A percentile compares a stretch with the other conserved stretches of the same genome.
These are phyloP conservation scores for Platanthera guangdongensis DNA, from an alignment of 106 monocot species.

Conservation along the genomic window DNA sequence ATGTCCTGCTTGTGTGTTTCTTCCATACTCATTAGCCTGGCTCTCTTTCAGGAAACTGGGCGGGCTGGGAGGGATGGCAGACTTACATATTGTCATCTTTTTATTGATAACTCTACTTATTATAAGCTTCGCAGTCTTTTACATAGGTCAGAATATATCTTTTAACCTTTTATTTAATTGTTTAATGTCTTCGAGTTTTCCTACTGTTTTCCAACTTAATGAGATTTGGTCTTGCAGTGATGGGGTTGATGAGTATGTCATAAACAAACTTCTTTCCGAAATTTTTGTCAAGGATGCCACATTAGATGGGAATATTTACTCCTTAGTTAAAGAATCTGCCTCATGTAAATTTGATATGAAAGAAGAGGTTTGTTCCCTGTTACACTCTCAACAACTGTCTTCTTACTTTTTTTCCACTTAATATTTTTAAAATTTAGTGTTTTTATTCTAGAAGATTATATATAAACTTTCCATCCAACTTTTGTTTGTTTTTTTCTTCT, in stretches of 20 bases:
- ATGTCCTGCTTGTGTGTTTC: background rate
- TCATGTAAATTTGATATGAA: conserved; percentile 87
- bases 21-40: background rate
- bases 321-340: conserved; percentile 68
- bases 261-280: conserved; percentile 67
- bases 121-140: conserved; percentile 81
- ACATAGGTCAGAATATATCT: conserved; percentile 43
- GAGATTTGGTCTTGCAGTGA: conserved; percentile 46
- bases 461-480: background rate
- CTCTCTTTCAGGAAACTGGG: conserved; percentile 70
- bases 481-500: background rate
- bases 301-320: conserved; percentile 41
- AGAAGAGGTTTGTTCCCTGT: conserved; percentile 64
- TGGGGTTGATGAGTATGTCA: conserved; percentile 88
- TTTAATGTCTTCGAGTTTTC: background rate
- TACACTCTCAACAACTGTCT: background rate
- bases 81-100: conserved; percentile 72
- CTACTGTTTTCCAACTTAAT: background rate
- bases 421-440: too few relatives aligned
- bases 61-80: conserved; percentile 97
- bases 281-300: conserved; percentile 45
- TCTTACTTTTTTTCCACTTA: background rate
- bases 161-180: background rate
- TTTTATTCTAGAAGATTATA: too few relatives aligned
- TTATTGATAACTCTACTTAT: conserved; percentile 64